Base-by-base conservation (phyloP, 805 yeast genomes). In the Wickerhamiella australiensis region DNA sequence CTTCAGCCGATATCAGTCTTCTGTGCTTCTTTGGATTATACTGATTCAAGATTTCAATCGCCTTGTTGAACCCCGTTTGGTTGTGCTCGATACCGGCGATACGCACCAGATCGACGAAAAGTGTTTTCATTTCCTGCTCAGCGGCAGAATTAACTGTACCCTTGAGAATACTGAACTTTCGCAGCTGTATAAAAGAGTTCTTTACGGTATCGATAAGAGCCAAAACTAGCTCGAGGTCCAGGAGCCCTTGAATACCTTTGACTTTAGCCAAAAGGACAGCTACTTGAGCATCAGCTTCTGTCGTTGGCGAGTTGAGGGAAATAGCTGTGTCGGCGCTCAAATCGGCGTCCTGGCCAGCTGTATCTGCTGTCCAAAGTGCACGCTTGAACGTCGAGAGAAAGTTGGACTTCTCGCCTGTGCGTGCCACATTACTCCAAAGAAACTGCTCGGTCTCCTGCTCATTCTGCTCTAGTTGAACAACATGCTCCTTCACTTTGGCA, bases 61-160 rank as follows among this genome's bases (percentile, higher is more conserved):
- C 96, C 57, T 78, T 82, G 37, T 78, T 79, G 62, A 92, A 92
- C 0, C 96, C 97, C 0, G 78, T 78, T 54, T 75, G 74, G n/a
- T 92, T 71, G 64, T 92, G 97, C n/a, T 75, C 69, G 15, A 71
- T 71, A 11, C 88, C 82, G 13, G 90, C 68, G 5, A 76, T 68
- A 1, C 73, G 74, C 6, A 90, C 65, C 46, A 83, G 73, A 31
- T 75, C 76, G 15, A 80, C 78, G 60, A 86, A 90, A 1, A 87
- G 70, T n/a, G 74, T 76, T 59, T 79, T 78, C 51, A 77, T 66
- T 8, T 76, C 77, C 15, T 54, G 56, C 48, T 70, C 68, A 1
- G 78, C 65, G 61, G 68, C 54, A 58, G 65, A 40, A 42, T 59
- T 55, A 3, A 67, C 55, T 38, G 55, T 63, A 54, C 61, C 65